phyloP scores from a whole-genome alignment of 345 rosid genomes.

The Populus euphratica region DNA sequence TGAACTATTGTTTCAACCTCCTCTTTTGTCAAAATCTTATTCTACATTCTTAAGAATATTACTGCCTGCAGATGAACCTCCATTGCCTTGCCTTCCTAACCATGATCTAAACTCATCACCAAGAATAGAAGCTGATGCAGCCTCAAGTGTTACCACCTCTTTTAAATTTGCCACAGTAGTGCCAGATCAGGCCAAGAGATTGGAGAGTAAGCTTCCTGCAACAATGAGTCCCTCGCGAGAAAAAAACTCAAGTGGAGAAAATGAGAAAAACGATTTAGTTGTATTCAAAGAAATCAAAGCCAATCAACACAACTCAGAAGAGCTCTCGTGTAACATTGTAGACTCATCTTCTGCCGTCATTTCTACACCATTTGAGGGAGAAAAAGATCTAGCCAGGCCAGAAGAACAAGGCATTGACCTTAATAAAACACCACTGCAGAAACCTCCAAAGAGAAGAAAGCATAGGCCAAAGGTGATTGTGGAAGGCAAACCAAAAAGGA shows the following conservation, averaged over 20 bases:
- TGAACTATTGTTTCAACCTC: background rate
- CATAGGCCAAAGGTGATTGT: conserved; percentile 74
- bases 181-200: conserved; percentile 28
- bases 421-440: conserved; percentile 69
- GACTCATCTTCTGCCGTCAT: conserved; percentile 39
- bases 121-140: conserved; percentile 38
- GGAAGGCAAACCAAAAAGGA: conserved; percentile 58
- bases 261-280: conserved; percentile 22
- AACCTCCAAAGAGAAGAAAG: conserved; percentile 60
- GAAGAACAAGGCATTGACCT: conserved; percentile 50
- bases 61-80: conserved; percentile 47
- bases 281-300: conserved; percentile 20
- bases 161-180: conserved; percentile 36
- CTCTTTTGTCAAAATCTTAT: background rate
- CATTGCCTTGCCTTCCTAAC: conserved; percentile 29
- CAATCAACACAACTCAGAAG: conserved; percentile 25
- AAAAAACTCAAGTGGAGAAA: conserved; percentile 27
- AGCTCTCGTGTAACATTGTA: conserved; percentile 37
- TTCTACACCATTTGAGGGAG: conserved; percentile 31
- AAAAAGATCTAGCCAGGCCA: conserved; percentile 28
- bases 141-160: conserved; percentile 24
- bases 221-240: background rate
- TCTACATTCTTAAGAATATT: background rate
- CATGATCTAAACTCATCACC: conserved; percentile 49
- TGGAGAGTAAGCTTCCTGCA: conserved; percentile 18